Base-by-base conservation (phyloP, 2,329 filamentous ascomycete species). In the Phyllosticta citribraziliensis region DNA sequence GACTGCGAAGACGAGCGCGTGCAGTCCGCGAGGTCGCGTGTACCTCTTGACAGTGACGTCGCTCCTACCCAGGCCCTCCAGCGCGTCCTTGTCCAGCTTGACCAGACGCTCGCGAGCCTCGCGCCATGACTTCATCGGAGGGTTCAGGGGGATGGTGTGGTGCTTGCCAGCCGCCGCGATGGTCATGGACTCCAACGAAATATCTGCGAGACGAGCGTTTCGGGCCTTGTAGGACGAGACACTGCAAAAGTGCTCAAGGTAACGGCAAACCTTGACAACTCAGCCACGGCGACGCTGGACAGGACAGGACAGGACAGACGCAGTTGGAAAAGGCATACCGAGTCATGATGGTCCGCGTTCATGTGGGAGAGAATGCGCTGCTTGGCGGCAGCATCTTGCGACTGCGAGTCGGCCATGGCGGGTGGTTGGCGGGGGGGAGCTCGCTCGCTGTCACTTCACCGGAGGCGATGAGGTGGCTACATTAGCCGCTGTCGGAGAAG, bases 331-430 rank as follows among this genome's bases (percentile, higher is more conserved):
- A 35, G 27, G 40, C 70, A 22, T 71, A 79, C 84, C 62, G 90
- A 89, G 67, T 84, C 81, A 57, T 81, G 78, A 76, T 96, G 93
- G 73, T 93, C 88, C 52, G 79, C 78, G 76, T 97, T 96, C 89
- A 97, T 94, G 78, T 97, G 92, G 35, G 79, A 79, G 70, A 93
- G 83, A 72, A 91, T 86, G 62, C 86, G 84, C 62, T 78, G 68
- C 69, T 84, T 84, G 62, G 78, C 74, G 0, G 77, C 79, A 50
- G 74, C 75, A 59, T 81, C 79, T 65, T 76, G 70, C n/a, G 71
- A 65, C 33, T 70, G 69, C 61, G 68, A 58, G 51, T 68, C 66
- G 12, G 70, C 64, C 72, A 75, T 68, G 11, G 25, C 53, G 22
- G 20, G 52, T 33, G 19, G 24, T 40, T 22, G 51, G 12, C 56